A percentile compares a stretch with the other conserved stretches of the same genome.
Evolutionary conservation across 2,329 filamentous ascomycete genomes (phyloP).

Genomic region (Colletotrichum costaricense): DNA sequence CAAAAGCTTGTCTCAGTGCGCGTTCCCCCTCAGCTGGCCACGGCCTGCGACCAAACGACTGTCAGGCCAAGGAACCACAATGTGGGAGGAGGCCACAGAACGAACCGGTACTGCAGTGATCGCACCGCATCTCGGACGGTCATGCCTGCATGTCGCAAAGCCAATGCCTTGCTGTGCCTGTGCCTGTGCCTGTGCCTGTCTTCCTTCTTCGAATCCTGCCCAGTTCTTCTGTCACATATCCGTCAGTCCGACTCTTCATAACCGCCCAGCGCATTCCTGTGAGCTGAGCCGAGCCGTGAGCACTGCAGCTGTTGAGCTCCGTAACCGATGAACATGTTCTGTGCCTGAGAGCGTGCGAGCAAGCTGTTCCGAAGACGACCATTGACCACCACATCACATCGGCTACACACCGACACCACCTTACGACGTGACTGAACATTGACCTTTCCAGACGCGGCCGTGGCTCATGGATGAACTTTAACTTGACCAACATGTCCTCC

Average conservation of each 20-base stretch:
- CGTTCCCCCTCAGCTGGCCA: background rate
- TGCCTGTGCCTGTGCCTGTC: no score
- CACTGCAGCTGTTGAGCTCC: no score
- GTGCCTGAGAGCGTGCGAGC: background rate
- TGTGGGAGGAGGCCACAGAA: background rate
- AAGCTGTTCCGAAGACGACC: background rate
- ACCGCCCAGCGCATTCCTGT: background rate
- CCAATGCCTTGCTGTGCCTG: background rate
- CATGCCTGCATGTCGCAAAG: background rate
- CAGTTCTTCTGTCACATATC: background rate
- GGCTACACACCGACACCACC: conserved; percentile 9
- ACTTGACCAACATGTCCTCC: conserved; percentile 21
- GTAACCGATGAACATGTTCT: background rate
- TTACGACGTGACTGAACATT: conserved; percentile 20
- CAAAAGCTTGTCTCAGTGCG: conserved; percentile 10
- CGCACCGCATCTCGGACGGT: background rate
- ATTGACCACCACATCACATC: background rate
- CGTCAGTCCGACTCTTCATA: background rate
- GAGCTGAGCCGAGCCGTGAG: background rate
- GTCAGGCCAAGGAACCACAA: background rate
- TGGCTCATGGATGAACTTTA: conserved; percentile 33
- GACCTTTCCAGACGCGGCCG: conserved; percentile 35
- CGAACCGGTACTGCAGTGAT: background rate
- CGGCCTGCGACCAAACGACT: background rate
- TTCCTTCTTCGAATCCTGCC: background rate